Evolutionary conservation across 768 basidiomycete species (phyloP).

Genomic region (Collybiopsis confluens): DNA sequence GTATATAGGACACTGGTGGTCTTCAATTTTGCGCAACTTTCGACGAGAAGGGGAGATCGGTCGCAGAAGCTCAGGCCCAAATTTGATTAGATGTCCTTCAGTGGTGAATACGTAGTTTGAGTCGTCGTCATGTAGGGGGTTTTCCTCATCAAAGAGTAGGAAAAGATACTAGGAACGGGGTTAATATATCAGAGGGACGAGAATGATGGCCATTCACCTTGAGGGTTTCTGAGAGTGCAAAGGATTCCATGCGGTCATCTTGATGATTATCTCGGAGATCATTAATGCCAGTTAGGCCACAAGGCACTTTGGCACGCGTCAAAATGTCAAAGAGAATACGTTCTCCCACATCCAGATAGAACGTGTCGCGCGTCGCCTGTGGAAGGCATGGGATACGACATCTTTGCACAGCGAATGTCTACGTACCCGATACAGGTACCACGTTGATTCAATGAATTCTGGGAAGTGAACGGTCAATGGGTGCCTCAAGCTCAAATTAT

Average conservation of each 20-base stretch:
- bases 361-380: conserved; percentile 88
- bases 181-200: neutral
- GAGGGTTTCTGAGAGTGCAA: conserved; percentile 88
- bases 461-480: neutral
- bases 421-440: conserved; percentile 86
- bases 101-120: conserved; percentile 92
- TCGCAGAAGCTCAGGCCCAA: conserved; percentile 52
- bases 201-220: conserved; percentile 46
- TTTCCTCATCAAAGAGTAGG: conserved; percentile 86
- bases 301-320: conserved; percentile 72
- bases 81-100: conserved; percentile 84
- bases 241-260: conserved; percentile 97
- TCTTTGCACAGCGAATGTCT: neutral
- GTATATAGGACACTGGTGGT: conserved; percentile 75
- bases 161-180: conserved; percentile 70
- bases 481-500: neutral
- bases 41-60: conserved; percentile 55
- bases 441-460: conserved; percentile 96
- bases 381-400: conserved; percentile 11
- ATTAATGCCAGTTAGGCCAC: conserved; percentile 79
- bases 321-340: conserved; percentile 74
- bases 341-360: conserved; percentile 90
- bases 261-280: conserved; percentile 74
- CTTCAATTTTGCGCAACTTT: conserved; percentile 58
- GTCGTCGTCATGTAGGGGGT: conserved; percentile 67